Percentiles rank a stretch among this genome's conserved stretches.
These are phyloP conservation scores for Fusarium sp. DNA, from an alignment of 2,329 filamentous ascomycete genomes.

Conservation along the genomic window DNA sequence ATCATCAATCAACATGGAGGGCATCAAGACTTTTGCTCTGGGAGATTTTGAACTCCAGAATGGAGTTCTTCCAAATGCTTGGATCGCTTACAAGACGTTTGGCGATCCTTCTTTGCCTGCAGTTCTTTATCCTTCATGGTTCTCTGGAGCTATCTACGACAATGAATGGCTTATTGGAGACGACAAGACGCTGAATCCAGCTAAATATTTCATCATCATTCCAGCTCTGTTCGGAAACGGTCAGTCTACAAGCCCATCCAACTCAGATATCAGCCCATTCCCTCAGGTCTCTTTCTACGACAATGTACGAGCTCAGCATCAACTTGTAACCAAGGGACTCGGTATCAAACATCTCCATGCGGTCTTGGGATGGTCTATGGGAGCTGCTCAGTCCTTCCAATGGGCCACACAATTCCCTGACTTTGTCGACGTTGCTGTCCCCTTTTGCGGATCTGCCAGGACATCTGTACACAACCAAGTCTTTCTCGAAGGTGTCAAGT, in stretches of 20 bases:
- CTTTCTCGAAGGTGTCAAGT: constrained; percentile 66
- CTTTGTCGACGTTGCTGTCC: constrained; percentile 60
- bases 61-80: constrained; percentile 72
- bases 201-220: constrained; percentile 62
- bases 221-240: constrained; percentile 65
- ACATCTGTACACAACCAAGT: constrained; percentile 66
- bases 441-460: constrained; percentile 63
- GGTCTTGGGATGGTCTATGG: constrained; percentile 69
- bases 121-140: constrained; percentile 84
- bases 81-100: constrained; percentile 82
- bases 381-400: constrained; percentile 65
- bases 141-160: constrained; percentile 69
- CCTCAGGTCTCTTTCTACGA: constrained; percentile 61
- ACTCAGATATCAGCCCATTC: constrained; percentile 56
- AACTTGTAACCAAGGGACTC: constrained; percentile 55
- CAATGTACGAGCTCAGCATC: constrained; percentile 63
- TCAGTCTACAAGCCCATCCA: constrained; percentile 66
- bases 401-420: constrained; percentile 62
- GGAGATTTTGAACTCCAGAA: constrained; percentile 76
- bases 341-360: constrained; percentile 58
- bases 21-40: constrained; percentile 59
- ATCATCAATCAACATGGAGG: constrained; percentile 19
- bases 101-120: constrained; percentile 72
- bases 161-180: constrained; percentile 81
- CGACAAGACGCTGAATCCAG: constrained; percentile 73